These are phyloP conservation scores for Cicer yamashitae DNA, from an alignment of 306 rosid genomes.

Conservation along the genomic window DNA sequence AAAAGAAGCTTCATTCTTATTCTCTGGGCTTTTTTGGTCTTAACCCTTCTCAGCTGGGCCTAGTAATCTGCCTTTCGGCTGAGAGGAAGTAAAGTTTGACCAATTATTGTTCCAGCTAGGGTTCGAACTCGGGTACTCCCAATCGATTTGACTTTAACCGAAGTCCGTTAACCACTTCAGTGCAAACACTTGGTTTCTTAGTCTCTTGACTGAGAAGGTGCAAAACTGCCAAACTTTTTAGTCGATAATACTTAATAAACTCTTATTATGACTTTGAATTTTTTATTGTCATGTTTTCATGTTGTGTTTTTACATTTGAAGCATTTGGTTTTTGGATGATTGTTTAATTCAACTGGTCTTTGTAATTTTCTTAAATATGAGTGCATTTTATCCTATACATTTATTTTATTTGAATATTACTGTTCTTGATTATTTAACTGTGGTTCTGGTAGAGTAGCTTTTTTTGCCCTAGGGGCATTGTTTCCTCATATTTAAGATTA, in stretches of 20 bases:
- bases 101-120: no score
- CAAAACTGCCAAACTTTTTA: slow-evolving; percentile 17
- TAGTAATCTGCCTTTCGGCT: no score
- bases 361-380: not conserved
- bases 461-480: not conserved
- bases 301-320: not conserved
- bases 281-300: slow-evolving; percentile 7
- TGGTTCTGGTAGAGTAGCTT: not conserved
- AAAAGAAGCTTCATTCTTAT: not conserved
- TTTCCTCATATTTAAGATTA: not conserved
- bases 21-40: no score
- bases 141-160: no score
- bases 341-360: not conserved
- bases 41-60: no score
- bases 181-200: not conserved
- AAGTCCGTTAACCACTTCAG: no score
- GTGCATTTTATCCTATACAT: not conserved
- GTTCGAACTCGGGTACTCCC: no score
- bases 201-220: slow-evolving; percentile 26
- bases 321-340: slow-evolving; percentile 8
- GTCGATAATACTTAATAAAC: not conserved
- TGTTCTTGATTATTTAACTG: slow-evolving; percentile 3
- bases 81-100: no score
- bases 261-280: not conserved
- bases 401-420: not conserved